Base-by-base conservation (phyloP, 176 grass and related monocot genomes). In the Microstegium vimineum region DNA sequence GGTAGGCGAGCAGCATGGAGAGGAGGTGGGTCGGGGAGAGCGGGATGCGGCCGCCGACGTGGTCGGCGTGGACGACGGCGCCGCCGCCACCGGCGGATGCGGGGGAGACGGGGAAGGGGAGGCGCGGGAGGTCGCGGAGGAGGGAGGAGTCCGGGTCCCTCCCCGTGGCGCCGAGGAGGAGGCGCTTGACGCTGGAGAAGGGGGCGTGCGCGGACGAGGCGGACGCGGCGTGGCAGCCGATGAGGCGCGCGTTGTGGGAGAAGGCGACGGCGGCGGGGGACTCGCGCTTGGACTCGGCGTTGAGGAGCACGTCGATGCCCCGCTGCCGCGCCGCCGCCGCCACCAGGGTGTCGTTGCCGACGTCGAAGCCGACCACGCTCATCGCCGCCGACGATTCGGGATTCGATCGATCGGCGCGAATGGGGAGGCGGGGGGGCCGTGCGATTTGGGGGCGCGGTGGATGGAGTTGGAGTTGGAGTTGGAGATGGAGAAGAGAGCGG, bases 301-400 rank as follows among this genome's bases (percentile, higher is more conserved):
- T 90, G 73, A 94, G 87, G 47, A 94, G 82, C 38, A 94, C 96
- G 71, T 99, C 92, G 72, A 95, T 88, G 63, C 90, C 94, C 10
- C 92, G 87, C 60, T 92, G 87, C 59, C 94, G 85, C 71, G 89
- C 86, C 31, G 71, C 88, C 45, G 82, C 92, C 73, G 87, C 76
- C 36, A 94, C 92, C 59, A 89, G 91, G 28, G 81, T 94, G 78
- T 94, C 94, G 84, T 97, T 97, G 83, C 94, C 94, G 32, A 94
- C 77, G 77, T 97, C 94, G 76, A 97, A 90, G 23, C 94, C 94
- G 14, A 94, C 86, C 56, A 88, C 94, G 74, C 90, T 90, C 90
- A 86, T 91, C 80, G 77, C 77, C 47, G 46, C 51, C 83, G 73
- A 57, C 83, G 73, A 70, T 76, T 80, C 40, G 71, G 76, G 81